Evolutionary conservation across 306 rosid genomes (phyloP).

Genomic region (Cicer judaicum): DNA sequence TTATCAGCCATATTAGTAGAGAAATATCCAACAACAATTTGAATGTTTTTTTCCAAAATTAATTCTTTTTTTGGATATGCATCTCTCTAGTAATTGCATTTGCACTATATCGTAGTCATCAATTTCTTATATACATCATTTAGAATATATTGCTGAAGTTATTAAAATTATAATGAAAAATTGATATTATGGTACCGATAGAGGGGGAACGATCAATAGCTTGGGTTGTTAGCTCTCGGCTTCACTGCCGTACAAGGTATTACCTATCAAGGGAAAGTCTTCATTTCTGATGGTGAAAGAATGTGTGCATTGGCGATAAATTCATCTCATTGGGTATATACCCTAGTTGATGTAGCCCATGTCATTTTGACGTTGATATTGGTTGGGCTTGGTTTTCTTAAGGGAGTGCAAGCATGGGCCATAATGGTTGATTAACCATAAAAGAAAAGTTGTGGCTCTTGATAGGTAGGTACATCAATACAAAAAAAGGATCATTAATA

Average conservation of each 20-base stretch:
- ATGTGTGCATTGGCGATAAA: slow-evolving; percentile 3
- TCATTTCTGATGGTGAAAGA: slow-evolving; percentile 4
- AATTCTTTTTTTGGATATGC: background rate
- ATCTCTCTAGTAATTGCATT: slow-evolving; percentile 5
- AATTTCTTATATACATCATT: slow-evolving; percentile 6
- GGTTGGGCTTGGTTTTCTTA: slow-evolving; percentile 16
- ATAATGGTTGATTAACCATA: slow-evolving; percentile 1
- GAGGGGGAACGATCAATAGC: slow-evolving; percentile 24
- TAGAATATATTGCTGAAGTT: slow-evolving; percentile 2
- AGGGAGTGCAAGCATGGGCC: slow-evolving; percentile 13
- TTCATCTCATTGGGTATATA: background rate
- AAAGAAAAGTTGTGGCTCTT: slow-evolving; percentile 1
- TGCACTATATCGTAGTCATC: slow-evolving; percentile 10
- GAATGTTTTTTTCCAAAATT: background rate
- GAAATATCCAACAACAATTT: background rate
- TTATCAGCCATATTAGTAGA: background rate
- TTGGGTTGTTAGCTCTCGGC: slow-evolving; percentile 12
- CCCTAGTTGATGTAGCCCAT: slow-evolving; percentile 1
- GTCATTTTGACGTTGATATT: slow-evolving; percentile 29
- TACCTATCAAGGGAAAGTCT: slow-evolving; percentile 1
- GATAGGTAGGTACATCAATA: background rate
- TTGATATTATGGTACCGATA: slow-evolving; percentile 18
- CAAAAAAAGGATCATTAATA: background rate
- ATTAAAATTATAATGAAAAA: background rate
- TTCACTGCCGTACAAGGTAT: slow-evolving; percentile 16